These are phyloP conservation scores for Ettlia oleoabundans DNA, from an alignment of 139 green algal species.

Conservation along the genomic window DNA sequence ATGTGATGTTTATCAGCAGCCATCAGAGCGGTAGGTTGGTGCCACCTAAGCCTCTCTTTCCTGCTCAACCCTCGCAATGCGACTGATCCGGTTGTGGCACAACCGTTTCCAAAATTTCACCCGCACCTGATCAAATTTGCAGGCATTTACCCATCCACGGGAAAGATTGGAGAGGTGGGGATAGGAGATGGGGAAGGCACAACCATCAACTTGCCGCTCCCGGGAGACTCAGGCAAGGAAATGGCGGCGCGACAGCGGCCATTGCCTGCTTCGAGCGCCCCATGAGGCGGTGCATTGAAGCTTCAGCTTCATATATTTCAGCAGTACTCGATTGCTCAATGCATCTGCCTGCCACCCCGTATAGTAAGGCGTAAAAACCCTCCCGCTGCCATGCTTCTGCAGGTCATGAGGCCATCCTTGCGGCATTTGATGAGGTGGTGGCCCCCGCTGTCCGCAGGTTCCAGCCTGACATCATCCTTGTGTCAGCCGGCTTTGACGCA, in stretches of 20 bases:
- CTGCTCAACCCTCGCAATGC: too few species aligned
- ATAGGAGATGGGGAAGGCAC: constrained; percentile 67
- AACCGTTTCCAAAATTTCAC: too few species aligned
- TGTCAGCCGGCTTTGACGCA: constrained; percentile 85
- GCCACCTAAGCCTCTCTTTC: not conserved
- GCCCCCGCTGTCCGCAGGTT: constrained; percentile 75
- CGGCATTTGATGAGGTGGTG: constrained; percentile 78
- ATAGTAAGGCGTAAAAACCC: too few species aligned
- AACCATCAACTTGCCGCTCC: constrained; percentile 87
- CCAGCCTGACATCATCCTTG: constrained; percentile 83
- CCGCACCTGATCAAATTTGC: too few species aligned
- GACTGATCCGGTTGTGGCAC: too few species aligned
- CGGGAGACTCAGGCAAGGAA: constrained; percentile 46
- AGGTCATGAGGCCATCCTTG: constrained; percentile 70
- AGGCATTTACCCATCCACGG: constrained; percentile 58
- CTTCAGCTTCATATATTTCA: too few species aligned
- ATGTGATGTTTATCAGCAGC: constrained; percentile 85
- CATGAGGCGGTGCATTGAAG: too few species aligned
- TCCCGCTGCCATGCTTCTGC: too few species aligned
- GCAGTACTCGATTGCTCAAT: too few species aligned
- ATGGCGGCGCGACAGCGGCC: too few species aligned
- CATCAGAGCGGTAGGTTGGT: constrained; percentile 67
- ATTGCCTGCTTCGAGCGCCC: too few species aligned
- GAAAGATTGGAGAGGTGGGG: constrained; percentile 73
- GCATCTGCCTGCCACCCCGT: too few species aligned